phyloP scores from a whole-genome alignment of 257 asterid species.

The Rauvolfia tetraphylla region DNA sequence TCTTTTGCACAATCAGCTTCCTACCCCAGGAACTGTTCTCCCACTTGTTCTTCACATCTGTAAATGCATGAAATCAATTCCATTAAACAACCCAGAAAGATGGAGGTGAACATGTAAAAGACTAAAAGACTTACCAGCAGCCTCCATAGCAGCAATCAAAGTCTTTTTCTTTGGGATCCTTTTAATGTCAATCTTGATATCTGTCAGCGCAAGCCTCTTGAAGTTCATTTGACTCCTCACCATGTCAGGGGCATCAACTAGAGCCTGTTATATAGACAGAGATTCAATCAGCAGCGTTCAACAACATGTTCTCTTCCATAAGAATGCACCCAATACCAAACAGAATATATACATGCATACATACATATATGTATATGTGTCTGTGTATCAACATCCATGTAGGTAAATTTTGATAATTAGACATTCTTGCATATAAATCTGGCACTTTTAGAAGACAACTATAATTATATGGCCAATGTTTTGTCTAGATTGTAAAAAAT shows the following conservation, averaged over 20 bases:
- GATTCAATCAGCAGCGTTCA: background rate
- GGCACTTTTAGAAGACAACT: background rate
- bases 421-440: background rate
- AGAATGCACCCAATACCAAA: background rate
- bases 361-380: too few species aligned
- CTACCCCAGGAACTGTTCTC: constrained; percentile 96
- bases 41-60: constrained; percentile 93
- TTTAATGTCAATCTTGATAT: constrained; percentile 79
- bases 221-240: constrained; percentile 89
- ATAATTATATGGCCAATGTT: background rate
- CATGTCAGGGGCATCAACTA: constrained; percentile 92
- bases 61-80: background rate
- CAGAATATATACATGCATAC: background rate
- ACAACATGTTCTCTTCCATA: background rate
- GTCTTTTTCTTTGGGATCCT: constrained; percentile 79
- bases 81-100: background rate
- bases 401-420: background rate
- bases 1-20: constrained; percentile 89
- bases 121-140: constrained; percentile 56
- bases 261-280: constrained; percentile 45
- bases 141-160: constrained; percentile 92
- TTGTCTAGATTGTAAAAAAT: background rate
- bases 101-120: background rate
- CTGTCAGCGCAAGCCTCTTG: constrained; percentile 87
- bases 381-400: background rate